Evolutionary conservation across 371 early-diverging fungal genomes (phyloP), one percentile per base, ranked within the genome.

Genomic region (Mucor sp.): DNA sequence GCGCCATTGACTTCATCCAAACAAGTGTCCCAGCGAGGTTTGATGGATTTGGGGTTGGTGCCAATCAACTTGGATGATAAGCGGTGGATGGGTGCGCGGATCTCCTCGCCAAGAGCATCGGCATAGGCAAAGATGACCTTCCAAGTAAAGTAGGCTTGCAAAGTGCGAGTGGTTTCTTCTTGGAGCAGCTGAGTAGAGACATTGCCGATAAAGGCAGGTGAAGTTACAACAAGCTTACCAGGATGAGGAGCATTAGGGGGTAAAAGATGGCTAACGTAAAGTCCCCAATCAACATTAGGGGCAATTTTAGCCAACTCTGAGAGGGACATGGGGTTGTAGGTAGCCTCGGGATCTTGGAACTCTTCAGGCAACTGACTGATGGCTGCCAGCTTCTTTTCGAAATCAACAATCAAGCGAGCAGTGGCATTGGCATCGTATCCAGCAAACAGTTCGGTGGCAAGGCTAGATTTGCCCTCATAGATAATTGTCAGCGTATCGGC

Each of bases 21-120:
- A 67, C 88, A 88, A 7, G 74, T 77, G 37, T 88, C 80, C 80
- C 80, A 82, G 2, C 87, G 78, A 44, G 85, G 85, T 8, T 85
- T 80, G 0, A 67, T 58, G 2, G 74, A 66, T 28, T 70, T 75
- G 17, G 82, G 76, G 35, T 80, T 71, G 1, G 81, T 68, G 32
- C 89, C 85, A 15, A 67, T 66, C 30, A 87, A 35, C 3, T 64
- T 68, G 5, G 80, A 67, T 6, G 67, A 66, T 6, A 86, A 47
- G 27, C 65, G 68, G 15, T 65, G 74, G 21, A 82, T 39, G 8
- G 80, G 81, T 1, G 66, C 64, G n/a, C 76, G 76, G 15, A 78
- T 72, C 0, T 59, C 60, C 27, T 70, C 68, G 12, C 71, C 67
- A n/a, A 87, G 66, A 8, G 65, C 71, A 17, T 66, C 73, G 15